phyloP scores from a whole-genome alignment of 768 basidiomycete species.

The Leccinum arenicola region DNA sequence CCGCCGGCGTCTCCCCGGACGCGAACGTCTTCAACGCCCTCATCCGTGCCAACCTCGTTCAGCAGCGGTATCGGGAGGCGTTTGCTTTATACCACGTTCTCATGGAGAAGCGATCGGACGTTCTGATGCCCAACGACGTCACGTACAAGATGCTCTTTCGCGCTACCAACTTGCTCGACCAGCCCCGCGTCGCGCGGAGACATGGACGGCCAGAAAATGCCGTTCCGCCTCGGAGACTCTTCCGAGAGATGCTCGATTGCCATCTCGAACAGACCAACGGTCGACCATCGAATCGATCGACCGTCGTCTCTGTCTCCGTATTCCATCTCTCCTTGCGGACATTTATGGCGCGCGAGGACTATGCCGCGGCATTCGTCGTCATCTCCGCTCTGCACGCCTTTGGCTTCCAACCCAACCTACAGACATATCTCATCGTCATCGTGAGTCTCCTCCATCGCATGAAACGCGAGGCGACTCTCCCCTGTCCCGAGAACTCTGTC shows the following conservation, averaged over 20 bases:
- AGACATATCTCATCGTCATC: slow-evolving; percentile 40
- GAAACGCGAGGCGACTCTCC: slow-evolving; percentile 18
- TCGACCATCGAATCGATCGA: slow-evolving; percentile 18
- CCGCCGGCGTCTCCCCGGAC: slow-evolving; percentile 38
- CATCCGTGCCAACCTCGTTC: slow-evolving; percentile 38
- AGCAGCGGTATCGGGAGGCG: slow-evolving; percentile 32
- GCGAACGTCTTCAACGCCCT: slow-evolving; percentile 47
- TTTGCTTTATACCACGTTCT: slow-evolving; percentile 45
- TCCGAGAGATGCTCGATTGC: slow-evolving; percentile 42
- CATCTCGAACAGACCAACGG: slow-evolving; percentile 26
- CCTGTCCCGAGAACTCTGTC: slow-evolving; percentile 3
- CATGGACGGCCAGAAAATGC: slow-evolving; percentile 20
- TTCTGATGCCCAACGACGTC: slow-evolving; percentile 38
- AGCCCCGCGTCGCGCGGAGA: slow-evolving; percentile 23
- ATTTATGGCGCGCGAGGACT: slow-evolving; percentile 45
- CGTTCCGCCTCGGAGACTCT: slow-evolving; percentile 41
- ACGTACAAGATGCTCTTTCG: slow-evolving; percentile 48
- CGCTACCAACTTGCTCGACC: slow-evolving; percentile 18
- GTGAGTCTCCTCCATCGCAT: slow-evolving; percentile 37
- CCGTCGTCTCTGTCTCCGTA: slow-evolving; percentile 32
- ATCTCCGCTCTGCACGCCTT: slow-evolving; percentile 33
- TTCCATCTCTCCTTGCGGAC: slow-evolving; percentile 44
- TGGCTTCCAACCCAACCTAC: slow-evolving; percentile 31
- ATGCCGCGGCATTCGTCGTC: slow-evolving; percentile 43
- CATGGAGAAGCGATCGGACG: slow-evolving; percentile 29